Evolutionary conservation across 805 yeast species (phyloP).

Genomic region (Yarrowia hollandica): DNA sequence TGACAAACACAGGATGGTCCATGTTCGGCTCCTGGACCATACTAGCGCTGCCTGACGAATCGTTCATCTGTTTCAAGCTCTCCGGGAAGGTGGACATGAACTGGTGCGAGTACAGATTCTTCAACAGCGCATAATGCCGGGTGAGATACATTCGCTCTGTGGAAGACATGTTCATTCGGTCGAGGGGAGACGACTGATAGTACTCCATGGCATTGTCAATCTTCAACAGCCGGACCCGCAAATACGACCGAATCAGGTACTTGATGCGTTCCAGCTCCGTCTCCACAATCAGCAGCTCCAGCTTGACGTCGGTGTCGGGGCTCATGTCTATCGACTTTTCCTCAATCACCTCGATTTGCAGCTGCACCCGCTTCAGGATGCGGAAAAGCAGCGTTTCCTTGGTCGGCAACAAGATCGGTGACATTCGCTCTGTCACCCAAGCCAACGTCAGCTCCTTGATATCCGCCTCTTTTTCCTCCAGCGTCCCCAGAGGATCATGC

Average conservation of each 20-base stretch:
- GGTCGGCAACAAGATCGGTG: slow-evolving; percentile 84
- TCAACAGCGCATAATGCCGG: slow-evolving; percentile 61
- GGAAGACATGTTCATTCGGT: slow-evolving; percentile 49
- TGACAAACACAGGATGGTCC: slow-evolving; percentile 73
- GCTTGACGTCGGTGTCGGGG: slow-evolving; percentile 55
- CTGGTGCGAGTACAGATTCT: slow-evolving; percentile 64
- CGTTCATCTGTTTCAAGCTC: slow-evolving; percentile 71
- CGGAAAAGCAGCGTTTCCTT: slow-evolving; percentile 59
- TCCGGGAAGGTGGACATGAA: slow-evolving; percentile 70
- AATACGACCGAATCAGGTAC: slow-evolving; percentile 75
- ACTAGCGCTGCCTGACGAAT: slow-evolving; percentile 52
- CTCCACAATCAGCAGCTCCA: slow-evolving; percentile 81
- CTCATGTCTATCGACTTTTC: slow-evolving; percentile 76
- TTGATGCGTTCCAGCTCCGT: slow-evolving; percentile 87
- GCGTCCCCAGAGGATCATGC: background rate
- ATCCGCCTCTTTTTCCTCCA: slow-evolving; percentile 40
- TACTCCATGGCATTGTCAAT: slow-evolving; percentile 68
- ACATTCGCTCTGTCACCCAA: slow-evolving; percentile 82
- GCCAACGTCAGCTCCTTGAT: slow-evolving; percentile 52
- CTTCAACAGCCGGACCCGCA: slow-evolving; percentile 70
- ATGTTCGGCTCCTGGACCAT: slow-evolving; percentile 83
- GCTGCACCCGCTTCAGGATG: slow-evolving; percentile 58
- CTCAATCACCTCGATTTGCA: slow-evolving; percentile 67
- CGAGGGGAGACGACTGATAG: slow-evolving; percentile 50
- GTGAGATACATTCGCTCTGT: slow-evolving; percentile 69